phyloP scores from a whole-genome alignment of 352 stramenopile species.

The Phytophthora pini region DNA sequence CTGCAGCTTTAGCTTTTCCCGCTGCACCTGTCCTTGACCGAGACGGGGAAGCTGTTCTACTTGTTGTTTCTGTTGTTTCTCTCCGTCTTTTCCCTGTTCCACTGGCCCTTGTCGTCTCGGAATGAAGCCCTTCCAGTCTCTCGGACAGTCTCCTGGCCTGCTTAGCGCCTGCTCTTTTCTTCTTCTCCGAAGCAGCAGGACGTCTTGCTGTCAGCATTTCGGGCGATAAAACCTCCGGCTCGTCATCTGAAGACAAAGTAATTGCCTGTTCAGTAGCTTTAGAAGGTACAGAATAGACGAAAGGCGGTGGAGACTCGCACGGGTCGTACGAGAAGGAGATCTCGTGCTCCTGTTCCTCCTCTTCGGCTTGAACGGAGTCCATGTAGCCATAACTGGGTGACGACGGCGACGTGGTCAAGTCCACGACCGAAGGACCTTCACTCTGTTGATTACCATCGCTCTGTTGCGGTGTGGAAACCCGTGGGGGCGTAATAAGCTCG shows the following conservation, averaged over 20 bases:
- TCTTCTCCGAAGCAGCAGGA: slow-evolving; percentile 11
- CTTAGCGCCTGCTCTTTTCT: slow-evolving; percentile 6
- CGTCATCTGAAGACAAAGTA: slow-evolving; percentile 6
- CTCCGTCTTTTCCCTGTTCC: slow-evolving; percentile 8
- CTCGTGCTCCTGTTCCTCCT: slow-evolving; percentile 4
- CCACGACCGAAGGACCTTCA: slow-evolving; percentile 38
- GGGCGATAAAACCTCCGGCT: slow-evolving; percentile 17
- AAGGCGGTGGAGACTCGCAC: slow-evolving; percentile 21
- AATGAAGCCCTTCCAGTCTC: slow-evolving; percentile 25
- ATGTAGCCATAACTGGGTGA: slow-evolving; percentile 16
- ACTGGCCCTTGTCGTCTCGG: slow-evolving; percentile 14
- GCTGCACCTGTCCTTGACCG: slow-evolving; percentile 1
- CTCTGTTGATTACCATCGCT: slow-evolving; percentile 20
- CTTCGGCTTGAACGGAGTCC: slow-evolving; percentile 1
- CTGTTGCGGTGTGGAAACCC: slow-evolving; percentile 15
- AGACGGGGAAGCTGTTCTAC: neutral
- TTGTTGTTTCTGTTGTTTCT: neutral
- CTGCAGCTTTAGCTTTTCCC: slow-evolving; percentile 1
- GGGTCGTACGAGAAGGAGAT: slow-evolving; percentile 31
- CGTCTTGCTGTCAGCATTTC: slow-evolving; percentile 9
- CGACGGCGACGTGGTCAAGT: slow-evolving; percentile 49
- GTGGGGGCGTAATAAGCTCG: slow-evolving; percentile 52
- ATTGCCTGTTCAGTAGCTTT: neutral
- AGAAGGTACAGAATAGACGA: slow-evolving; percentile 14
- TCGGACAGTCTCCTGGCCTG: slow-evolving; percentile 32